A percentile compares a stretch with the other conserved stretches of the same genome.
Evolutionary conservation across 345 rosid genomes (phyloP).

Genomic region (Mercurialis annua): DNA sequence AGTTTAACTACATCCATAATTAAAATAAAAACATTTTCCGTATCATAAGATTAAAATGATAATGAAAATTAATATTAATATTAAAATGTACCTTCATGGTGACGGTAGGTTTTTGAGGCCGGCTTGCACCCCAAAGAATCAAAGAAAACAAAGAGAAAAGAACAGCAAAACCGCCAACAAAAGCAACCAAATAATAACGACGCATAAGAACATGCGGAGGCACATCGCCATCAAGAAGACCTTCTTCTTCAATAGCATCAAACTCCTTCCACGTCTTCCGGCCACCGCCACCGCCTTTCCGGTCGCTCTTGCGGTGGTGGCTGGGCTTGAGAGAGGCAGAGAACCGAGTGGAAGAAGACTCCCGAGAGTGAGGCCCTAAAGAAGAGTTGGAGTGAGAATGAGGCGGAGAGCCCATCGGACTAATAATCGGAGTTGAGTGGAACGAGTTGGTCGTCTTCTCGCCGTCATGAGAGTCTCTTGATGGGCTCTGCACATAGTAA

Average conservation of each 20-base stretch:
- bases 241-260: constrained; percentile 74
- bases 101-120: constrained; percentile 55
- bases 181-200: constrained; percentile 49
- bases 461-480: constrained; percentile 65
- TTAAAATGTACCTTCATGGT: constrained; percentile 48
- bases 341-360: constrained; percentile 63
- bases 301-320: constrained; percentile 24
- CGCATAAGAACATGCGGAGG: constrained; percentile 30
- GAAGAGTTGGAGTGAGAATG: constrained; percentile 75
- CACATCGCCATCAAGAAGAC: constrained; percentile 40
- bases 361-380: constrained; percentile 62
- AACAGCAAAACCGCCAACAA: constrained; percentile 45
- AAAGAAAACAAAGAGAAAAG: constrained; percentile 55
- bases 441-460: constrained; percentile 64
- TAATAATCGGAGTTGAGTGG: constrained; percentile 60
- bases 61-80: neutral
- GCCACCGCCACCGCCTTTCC: constrained; percentile 14
- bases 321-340: constrained; percentile 48
- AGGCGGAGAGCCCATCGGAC: constrained; percentile 68
- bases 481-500: constrained; percentile 78
- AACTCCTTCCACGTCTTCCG: constrained; percentile 47
- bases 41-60: too few relatives aligned
- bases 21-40: too few relatives aligned
- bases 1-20: too few relatives aligned
- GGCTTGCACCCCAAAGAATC: constrained; percentile 71